Base-by-base conservation (phyloP, 495 filamentous ascomycete genomes). In the Aspergillus panamensis region DNA sequence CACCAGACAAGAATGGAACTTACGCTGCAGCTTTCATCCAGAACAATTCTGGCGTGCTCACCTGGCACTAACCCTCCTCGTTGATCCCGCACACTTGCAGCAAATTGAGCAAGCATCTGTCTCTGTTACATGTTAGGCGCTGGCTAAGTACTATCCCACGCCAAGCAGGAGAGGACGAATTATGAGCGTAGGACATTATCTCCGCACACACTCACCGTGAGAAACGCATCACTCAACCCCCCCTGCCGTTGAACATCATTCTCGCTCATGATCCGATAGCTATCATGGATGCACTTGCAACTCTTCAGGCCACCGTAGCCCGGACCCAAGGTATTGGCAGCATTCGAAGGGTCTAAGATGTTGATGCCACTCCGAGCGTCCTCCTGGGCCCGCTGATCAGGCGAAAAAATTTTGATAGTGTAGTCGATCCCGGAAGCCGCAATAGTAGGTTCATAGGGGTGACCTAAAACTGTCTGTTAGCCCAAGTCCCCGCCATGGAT, bases 341-440 rank as follows among this genome's bases (percentile, higher is more conserved):
- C 62, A 47, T 72, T 71, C 13, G 75, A 68, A 0, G 76, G 75
- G 47, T 80, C 72, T 0, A 77, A 59, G 50, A 87, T 78, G 35
- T 84, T 82, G 47, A 83, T 68, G 5, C 84, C 85, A 3, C 71
- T 67, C 14, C 77, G 74, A 21, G 85, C 85, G 51, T 81, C 73
- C 9, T 77, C 74, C 60, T 89, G 84, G 1, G 82, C 82, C 3
- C 74, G 72, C 50, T 68, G 73, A 64, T 90, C 87, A 1, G 86
- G 73, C 0, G 83, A 87, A 73, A 90, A 91, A 21, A 91, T 84
- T 59, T 90, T 90, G 73, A 91, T 83, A 1, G 87, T 90, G 39
- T 84, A 81, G 61, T 90, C 87, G 32, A 91, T 90, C 16, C 87
- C 87, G 0, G 84, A 87, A 8, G 82, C 84, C 2, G 87, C 87